A percentile compares a stretch with the other conserved stretches of the same genome.
phyloP scores from a whole-genome alignment of 805 yeast species.

The Candida pseudoglaebosa region DNA sequence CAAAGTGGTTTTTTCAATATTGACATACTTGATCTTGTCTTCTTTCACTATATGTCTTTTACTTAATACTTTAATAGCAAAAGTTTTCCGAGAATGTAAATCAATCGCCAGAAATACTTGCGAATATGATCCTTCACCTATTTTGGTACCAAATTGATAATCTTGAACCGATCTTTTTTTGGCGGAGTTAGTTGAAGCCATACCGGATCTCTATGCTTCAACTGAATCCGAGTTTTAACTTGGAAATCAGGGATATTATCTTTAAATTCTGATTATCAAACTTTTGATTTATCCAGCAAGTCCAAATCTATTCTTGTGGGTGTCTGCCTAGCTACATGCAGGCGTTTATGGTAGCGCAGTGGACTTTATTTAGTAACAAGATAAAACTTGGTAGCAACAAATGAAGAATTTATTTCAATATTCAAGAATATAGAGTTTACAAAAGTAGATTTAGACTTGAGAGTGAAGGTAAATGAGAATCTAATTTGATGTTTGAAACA shows the following conservation, averaged over 20 bases:
- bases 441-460: too few relatives aligned
- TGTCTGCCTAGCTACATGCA: too few relatives aligned
- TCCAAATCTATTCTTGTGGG: too few relatives aligned
- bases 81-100: constrained; percentile 64
- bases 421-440: too few relatives aligned
- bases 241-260: too few relatives aligned
- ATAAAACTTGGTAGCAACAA: too few relatives aligned
- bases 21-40: constrained; percentile 91
- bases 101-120: constrained; percentile 88
- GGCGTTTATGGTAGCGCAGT: too few relatives aligned
- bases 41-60: constrained; percentile 92
- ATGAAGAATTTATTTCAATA: too few relatives aligned
- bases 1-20: constrained; percentile 87
- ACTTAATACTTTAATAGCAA: constrained; percentile 87
- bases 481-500: too few relatives aligned
- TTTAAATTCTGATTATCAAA: neutral
- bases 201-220: neutral
- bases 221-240: neutral
- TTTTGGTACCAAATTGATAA: constrained; percentile 79
- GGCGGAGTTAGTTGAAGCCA: constrained; percentile 2
- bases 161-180: constrained; percentile 64
- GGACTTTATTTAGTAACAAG: too few relatives aligned
- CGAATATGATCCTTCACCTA: constrained; percentile 96
- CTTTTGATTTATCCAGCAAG: too few relatives aligned
- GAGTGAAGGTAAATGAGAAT: too few relatives aligned